A percentile compares a stretch with the other conserved stretches of the same genome.
These are phyloP conservation scores for Pseudotsuga menziesii DNA, from an alignment of 75 land plant species.

Conservation along the genomic window DNA sequence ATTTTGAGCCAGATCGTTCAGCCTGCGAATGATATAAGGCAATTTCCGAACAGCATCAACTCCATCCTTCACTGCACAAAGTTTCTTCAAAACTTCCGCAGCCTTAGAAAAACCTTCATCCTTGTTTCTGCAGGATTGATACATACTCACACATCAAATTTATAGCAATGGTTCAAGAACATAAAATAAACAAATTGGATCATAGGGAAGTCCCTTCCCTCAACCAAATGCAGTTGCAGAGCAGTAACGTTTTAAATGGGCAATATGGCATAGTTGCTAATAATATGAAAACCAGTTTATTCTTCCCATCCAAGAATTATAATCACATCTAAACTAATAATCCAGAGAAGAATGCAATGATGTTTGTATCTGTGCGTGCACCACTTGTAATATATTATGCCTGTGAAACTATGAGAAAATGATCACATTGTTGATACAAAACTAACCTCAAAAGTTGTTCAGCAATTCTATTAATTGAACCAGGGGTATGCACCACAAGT, in stretches of 20 bases:
- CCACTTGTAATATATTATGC: too few relatives aligned
- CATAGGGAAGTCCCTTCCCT: neutral
- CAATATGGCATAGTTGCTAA: neutral
- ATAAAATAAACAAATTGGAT: neutral
- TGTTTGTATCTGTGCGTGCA: too few relatives aligned
- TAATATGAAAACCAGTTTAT: neutral
- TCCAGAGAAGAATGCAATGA: too few relatives aligned
- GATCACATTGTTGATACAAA: too few relatives aligned
- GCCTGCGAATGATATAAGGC: constrained; percentile 30
- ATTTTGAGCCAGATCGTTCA: constrained; percentile 40
- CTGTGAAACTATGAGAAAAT: too few relatives aligned
- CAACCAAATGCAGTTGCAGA: neutral
- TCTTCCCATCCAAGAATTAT: neutral
- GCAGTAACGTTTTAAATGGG: neutral
- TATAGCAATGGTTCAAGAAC: neutral
- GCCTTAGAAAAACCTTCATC: constrained; percentile 68
- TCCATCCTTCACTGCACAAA: constrained; percentile 45
- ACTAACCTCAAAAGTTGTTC: constrained; percentile 55
- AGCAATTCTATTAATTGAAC: constrained; percentile 42
- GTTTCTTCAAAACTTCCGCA: constrained; percentile 47
- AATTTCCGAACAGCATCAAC: constrained; percentile 35
- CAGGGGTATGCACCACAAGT: constrained; percentile 34
- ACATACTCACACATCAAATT: neutral
- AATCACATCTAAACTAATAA: too few relatives aligned
- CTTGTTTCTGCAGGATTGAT: constrained; percentile 56